These are phyloP conservation scores for Blastomyces silverae DNA, from an alignment of 2,329 filamentous ascomycete species.

Conservation along the genomic window DNA sequence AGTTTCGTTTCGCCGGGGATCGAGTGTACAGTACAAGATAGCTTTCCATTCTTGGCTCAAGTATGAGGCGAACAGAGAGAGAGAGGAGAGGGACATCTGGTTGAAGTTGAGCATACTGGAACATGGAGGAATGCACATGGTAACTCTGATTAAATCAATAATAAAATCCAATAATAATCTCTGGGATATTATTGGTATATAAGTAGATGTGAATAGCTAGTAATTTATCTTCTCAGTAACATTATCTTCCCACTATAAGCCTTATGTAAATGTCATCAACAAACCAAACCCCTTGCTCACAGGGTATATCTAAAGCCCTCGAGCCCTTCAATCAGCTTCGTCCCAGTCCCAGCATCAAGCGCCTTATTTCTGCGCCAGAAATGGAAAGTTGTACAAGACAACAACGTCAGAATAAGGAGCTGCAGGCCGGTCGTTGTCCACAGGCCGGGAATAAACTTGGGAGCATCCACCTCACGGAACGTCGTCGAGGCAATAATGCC, in stretches of 20 bases:
- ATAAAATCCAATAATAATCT: neutral
- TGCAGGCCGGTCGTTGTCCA: slow-evolving; percentile 6
- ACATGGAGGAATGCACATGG: neutral
- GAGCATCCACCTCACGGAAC: slow-evolving; percentile 44
- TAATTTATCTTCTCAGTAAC: neutral
- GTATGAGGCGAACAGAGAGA: too few species aligned
- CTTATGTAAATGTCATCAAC: neutral
- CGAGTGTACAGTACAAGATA: too few species aligned
- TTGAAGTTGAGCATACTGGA: neutral
- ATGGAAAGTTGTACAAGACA: slow-evolving; percentile 10
- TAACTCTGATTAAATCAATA: neutral
- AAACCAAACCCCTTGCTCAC: neutral
- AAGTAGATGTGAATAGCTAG: neutral
- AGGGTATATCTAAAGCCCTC: slow-evolving; percentile 13
- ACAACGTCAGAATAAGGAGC: slow-evolving; percentile 9
- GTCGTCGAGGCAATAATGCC: slow-evolving; percentile 64
- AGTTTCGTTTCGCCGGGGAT: too few species aligned
- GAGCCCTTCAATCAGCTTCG: slow-evolving; percentile 14
- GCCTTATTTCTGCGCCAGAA: slow-evolving; percentile 14
- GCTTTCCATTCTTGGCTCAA: too few species aligned
- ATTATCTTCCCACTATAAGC: neutral
- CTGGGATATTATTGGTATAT: neutral
- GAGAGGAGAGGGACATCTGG: too few species aligned
- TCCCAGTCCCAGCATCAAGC: slow-evolving; percentile 7
- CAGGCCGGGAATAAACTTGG: slow-evolving; percentile 17